Conservation (phyloP, 78 protist species). For the Corallochytrium limacisporum region DNA sequence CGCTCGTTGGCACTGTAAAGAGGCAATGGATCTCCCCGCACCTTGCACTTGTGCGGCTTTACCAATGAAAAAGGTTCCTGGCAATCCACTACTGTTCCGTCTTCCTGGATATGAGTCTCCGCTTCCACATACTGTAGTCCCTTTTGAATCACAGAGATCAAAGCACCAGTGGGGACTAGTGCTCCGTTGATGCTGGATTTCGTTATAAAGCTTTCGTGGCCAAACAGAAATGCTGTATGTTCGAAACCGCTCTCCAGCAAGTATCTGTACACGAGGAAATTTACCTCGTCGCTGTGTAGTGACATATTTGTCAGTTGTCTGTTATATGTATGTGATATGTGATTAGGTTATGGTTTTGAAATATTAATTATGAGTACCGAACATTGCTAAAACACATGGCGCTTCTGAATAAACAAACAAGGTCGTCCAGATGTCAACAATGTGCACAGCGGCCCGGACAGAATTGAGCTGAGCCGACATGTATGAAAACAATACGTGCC, state of each 20-base stretch:
- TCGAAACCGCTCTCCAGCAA: conserved; percentile 79
- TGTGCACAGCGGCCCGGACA: no score
- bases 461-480: no score
- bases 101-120: conserved; percentile 61
- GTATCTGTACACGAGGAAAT: conserved; percentile 73
- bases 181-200: conserved; percentile 35
- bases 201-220: conserved; percentile 45
- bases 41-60: background rate
- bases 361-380: background rate
- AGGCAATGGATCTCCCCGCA: background rate
- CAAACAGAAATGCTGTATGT: conserved; percentile 84
- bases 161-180: conserved; percentile 71
- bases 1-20: conserved; percentile 4
- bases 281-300: conserved; percentile 69
- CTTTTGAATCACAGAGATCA: conserved; percentile 72
- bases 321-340: background rate
- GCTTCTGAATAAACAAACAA: no score
- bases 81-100: conserved; percentile 52
- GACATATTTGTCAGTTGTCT: conserved; percentile 7
- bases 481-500: no score
- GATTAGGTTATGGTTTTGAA: background rate
- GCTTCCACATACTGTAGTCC: conserved; percentile 85
- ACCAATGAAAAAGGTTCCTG: conserved; percentile 35
- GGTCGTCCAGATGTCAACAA: no score
- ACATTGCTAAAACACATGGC: no score